Base-by-base conservation (phyloP, 805 yeast genomes). In the Teunomyces gatunensis region DNA sequence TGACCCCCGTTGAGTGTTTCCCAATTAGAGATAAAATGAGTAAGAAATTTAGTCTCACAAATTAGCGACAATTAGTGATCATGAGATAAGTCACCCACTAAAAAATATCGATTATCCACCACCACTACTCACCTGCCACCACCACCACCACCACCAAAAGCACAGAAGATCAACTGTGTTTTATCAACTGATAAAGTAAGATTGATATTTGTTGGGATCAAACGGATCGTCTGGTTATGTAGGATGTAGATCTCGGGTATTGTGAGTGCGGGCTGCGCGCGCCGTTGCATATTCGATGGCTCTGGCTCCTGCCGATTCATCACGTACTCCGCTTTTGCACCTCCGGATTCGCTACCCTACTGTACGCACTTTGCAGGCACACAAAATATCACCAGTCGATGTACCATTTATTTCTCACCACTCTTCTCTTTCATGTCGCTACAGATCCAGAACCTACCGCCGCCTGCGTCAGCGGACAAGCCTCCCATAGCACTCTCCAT, bases 401-500 rank as follows among this genome's bases (percentile, higher is more conserved):
- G 50, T 50, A 18, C 53, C 54, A 25, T 48, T 42, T 7, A 36
- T 20, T 23, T 12, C 40, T 23, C 28, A 37, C 40, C 40, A 23
- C 40, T 39, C 45, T 42, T 23, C 46, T 15, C 42, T 3, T 21
- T 21, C 35, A 29, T 25, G 29, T 29, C 40, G 25, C 25, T 29
- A 29, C 35, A 30, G 21, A 25, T 33, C 21, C 39, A 27, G 39
- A 30, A 27, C 23, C 44, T 20, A 36, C 30, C 37, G 20, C 32
- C 28, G 34, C 41, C 34, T 28, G 50, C 18, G 45, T 54, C 60
- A 21, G 47, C 47, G 27, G 43, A 30, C 18, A 37, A 52, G 29
- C 47, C 56, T 25, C 67, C 64, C 28, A 43, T 52, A 23, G 65
- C 71, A 12, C 44, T 68, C 28, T 55, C 65, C 40, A 54, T 68